Conservation (phyloP, 169 alveolate genomes). For the Plasmodium inui region DNA sequence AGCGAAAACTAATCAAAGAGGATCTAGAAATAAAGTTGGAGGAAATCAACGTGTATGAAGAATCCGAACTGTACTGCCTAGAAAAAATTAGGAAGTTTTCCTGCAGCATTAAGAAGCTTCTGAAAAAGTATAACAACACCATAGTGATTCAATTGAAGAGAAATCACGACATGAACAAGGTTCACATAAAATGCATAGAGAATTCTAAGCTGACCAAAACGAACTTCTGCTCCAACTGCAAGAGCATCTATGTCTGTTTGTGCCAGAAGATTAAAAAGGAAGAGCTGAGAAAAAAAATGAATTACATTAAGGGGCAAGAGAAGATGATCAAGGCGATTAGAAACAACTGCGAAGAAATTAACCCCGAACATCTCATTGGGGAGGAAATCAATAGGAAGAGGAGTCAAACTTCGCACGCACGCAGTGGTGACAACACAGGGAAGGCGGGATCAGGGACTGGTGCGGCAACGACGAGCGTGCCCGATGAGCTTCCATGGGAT, state of each 20-base stretch:
- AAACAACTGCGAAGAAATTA: not conserved
- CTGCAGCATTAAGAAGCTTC: constrained; percentile 45
- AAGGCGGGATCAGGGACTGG: not conserved
- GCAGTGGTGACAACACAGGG: not conserved
- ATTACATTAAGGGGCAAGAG: constrained; percentile 14
- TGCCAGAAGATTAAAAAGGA: constrained; percentile 38
- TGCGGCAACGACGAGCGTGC: not conserved
- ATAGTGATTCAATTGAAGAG: constrained; percentile 55
- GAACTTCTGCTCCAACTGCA: constrained; percentile 38
- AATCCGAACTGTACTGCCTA: constrained; percentile 44
- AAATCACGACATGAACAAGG: constrained; percentile 40
- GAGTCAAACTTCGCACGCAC: not conserved
- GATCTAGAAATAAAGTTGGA: constrained; percentile 46
- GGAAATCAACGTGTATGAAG: constrained; percentile 68
- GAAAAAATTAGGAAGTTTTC: constrained; percentile 56
- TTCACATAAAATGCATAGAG: constrained; percentile 66
- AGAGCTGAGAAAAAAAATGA: constrained; percentile 35
- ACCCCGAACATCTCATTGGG: not conserved
- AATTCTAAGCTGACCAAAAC: constrained; percentile 16
- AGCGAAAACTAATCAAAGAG: constrained; percentile 47
- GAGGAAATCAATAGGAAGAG: not conserved
- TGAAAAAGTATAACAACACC: constrained; percentile 45
- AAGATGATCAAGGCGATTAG: constrained; percentile 2
- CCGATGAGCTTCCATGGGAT: not conserved
- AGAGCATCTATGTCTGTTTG: constrained; percentile 44